A percentile compares a stretch with the other conserved stretches of the same genome.
These are phyloP conservation scores for Sicyos edulis DNA, from an alignment of 306 rosid genomes.

Conservation along the genomic window DNA sequence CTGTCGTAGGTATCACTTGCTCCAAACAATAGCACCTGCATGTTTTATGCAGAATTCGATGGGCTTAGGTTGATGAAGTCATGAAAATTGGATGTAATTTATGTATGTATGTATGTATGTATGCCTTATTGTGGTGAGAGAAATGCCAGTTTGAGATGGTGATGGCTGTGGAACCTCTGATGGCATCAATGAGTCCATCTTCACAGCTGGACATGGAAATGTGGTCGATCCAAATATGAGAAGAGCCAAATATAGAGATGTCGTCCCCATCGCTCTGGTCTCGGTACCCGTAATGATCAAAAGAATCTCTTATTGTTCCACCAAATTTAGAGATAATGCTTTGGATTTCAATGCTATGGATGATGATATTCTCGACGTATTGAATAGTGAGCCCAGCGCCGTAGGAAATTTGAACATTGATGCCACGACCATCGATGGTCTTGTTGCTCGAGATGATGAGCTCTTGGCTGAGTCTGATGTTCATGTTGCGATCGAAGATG, in stretches of 20 bases:
- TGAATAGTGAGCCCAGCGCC: conserved; percentile 2
- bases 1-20: background rate
- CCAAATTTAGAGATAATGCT: background rate
- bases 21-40: background rate
- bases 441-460: background rate
- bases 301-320: background rate
- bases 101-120: too few relatives aligned
- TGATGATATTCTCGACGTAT: background rate
- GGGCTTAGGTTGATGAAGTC: too few relatives aligned
- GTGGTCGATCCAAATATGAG: background rate
- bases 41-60: too few relatives aligned
- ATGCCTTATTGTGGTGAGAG: background rate
- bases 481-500: background rate
- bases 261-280: background rate
- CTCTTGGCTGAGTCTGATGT: background rate
- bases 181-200: background rate
- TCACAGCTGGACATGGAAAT: background rate
- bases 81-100: too few relatives aligned
- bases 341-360: background rate
- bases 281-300: background rate
- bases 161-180: background rate
- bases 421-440: background rate
- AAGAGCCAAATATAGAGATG: background rate
- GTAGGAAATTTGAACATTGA: background rate
- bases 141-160: background rate